Evolutionary conservation across 805 yeast genomes (phyloP).

Genomic region (Schwanniomyces pseudopolymorphus): DNA sequence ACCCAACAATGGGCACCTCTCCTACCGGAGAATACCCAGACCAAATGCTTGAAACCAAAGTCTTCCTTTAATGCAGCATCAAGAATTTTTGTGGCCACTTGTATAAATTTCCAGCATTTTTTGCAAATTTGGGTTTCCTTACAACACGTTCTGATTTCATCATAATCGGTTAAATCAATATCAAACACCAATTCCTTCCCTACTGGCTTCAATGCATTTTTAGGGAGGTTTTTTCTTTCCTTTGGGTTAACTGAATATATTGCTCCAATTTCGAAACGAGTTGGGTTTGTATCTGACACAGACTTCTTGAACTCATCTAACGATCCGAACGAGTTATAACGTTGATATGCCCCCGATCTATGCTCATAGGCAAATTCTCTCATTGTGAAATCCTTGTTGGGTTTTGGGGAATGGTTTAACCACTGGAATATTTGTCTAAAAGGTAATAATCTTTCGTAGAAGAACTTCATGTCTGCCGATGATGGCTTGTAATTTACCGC

Average conservation of each 20-base stretch:
- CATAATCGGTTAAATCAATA: constrained; percentile 97
- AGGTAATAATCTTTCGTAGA: constrained; percentile 72
- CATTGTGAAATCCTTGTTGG: constrained; percentile 74
- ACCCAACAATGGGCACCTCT: constrained; percentile 99
- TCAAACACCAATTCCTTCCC: constrained; percentile 90
- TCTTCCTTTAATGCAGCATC: constrained; percentile 75
- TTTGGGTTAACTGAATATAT: constrained; percentile 86
- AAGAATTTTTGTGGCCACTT: constrained; percentile 76
- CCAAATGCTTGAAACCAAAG: constrained; percentile 80
- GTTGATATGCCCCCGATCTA: constrained; percentile 82
- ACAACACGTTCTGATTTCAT: constrained; percentile 91
- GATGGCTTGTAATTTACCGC: constrained; percentile 28
- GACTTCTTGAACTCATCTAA: constrained; percentile 76
- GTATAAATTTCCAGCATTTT: constrained; percentile 92
- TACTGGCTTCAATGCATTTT: constrained; percentile 74
- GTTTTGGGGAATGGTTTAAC: constrained; percentile 82
- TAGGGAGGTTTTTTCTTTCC: constrained; percentile 74
- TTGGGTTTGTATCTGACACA: constrained; percentile 73
- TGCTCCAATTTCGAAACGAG: constrained; percentile 94
- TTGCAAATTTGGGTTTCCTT: constrained; percentile 77
- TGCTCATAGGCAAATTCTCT: constrained; percentile 94
- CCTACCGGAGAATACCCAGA: constrained; percentile 98
- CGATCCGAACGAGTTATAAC: constrained; percentile 74
- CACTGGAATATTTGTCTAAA: constrained; percentile 79
- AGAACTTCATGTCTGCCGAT: constrained; percentile 66